Evolutionary conservation across 352 stramenopile species (phyloP).

Genomic region (Plasmopara halstedii): DNA sequence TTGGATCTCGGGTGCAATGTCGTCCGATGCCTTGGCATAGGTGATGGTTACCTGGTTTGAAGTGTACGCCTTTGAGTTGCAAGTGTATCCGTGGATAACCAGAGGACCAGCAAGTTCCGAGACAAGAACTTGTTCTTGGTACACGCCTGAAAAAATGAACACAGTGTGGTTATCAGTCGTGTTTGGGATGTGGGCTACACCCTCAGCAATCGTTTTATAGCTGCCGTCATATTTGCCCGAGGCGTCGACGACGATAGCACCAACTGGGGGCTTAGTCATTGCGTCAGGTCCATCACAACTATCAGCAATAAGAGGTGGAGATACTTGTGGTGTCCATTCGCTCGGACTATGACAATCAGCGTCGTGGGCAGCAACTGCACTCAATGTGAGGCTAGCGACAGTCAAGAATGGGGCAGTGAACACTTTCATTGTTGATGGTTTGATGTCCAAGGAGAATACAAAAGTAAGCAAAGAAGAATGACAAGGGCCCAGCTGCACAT

Average conservation of each 20-base stretch:
- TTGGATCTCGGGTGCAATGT: conserved; percentile 1
- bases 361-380: too few relatives aligned
- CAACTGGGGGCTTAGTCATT: not conserved
- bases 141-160: conserved; percentile 11
- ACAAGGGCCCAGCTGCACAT: too few relatives aligned
- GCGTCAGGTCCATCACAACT: conserved; percentile 1
- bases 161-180: conserved; percentile 9
- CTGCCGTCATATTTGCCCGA: conserved; percentile 4
- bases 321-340: not conserved
- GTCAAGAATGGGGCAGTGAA: too few relatives aligned
- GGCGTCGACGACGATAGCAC: conserved; percentile 8
- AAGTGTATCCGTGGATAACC: conserved; percentile 12
- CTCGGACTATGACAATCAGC: too few relatives aligned
- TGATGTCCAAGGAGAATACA: too few relatives aligned
- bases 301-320: not conserved
- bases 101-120: conserved; percentile 6
- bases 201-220: conserved; percentile 7
- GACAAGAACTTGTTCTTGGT: conserved; percentile 9
- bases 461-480: too few relatives aligned
- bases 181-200: conserved; percentile 9
- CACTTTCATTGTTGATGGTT: too few relatives aligned
- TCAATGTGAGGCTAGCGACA: too few relatives aligned
- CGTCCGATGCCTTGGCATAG: conserved; percentile 6
- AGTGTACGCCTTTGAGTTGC: conserved; percentile 8
- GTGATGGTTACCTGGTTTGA: conserved; percentile 11